phyloP scores from a whole-genome alignment of 768 basidiomycete species.

The Boletus tomentosulus region DNA sequence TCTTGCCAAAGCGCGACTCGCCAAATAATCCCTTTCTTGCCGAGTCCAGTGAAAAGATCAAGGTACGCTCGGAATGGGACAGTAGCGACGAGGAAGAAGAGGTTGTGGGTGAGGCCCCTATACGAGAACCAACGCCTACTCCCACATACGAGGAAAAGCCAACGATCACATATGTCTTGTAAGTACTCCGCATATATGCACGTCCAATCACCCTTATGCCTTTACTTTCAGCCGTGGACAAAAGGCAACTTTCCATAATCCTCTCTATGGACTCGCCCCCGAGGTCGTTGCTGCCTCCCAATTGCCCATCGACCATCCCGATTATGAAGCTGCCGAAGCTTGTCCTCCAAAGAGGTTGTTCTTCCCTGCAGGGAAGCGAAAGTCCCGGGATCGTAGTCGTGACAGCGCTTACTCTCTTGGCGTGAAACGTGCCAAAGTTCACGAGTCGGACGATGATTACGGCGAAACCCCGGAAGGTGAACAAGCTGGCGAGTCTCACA shows the following conservation, averaged over 20 bases:
- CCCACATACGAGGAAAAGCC: constrained; percentile 48
- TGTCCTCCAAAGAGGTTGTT: constrained; percentile 60
- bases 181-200: constrained; percentile 27
- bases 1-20: constrained; percentile 49
- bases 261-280: constrained; percentile 50
- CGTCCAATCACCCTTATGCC: background rate
- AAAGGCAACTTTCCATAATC: constrained; percentile 59
- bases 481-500: constrained; percentile 2
- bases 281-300: constrained; percentile 39
- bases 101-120: constrained; percentile 29
- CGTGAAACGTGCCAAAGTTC: constrained; percentile 15
- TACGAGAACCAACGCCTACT: constrained; percentile 37
- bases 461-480: constrained; percentile 16
- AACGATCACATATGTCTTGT: constrained; percentile 73
- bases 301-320: constrained; percentile 59
- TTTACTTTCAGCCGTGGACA: constrained; percentile 56
- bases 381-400: constrained; percentile 23
- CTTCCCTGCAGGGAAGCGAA: constrained; percentile 35
- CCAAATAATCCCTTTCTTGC: constrained; percentile 70
- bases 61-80: constrained; percentile 25
- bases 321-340: constrained; percentile 54
- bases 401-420: constrained; percentile 9
- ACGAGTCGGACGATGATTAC: constrained; percentile 1
- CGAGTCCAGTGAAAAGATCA: constrained; percentile 26
- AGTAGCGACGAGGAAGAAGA: constrained; percentile 35